Evolutionary conservation across 495 filamentous ascomycete species (phyloP).

Genomic region (Daldinia bambusicola): DNA sequence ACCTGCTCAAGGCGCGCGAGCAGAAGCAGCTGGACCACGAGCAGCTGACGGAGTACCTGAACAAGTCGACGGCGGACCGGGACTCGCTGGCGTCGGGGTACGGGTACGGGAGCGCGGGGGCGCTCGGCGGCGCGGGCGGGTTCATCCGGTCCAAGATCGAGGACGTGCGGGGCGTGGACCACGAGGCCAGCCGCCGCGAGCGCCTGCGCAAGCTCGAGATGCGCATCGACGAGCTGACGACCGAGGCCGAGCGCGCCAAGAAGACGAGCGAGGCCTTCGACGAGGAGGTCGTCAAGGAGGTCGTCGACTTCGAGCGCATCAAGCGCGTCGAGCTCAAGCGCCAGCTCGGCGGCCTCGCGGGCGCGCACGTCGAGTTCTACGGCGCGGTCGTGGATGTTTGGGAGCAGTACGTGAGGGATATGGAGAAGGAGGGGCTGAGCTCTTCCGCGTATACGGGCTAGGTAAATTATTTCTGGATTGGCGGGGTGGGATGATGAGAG

Average conservation of each 20-base stretch:
- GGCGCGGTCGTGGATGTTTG: constrained; percentile 80
- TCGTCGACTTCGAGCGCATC: constrained; percentile 93
- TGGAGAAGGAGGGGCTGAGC: constrained; percentile 72
- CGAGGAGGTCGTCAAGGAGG: constrained; percentile 92
- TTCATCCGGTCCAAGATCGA: constrained; percentile 96
- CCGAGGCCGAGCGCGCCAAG: constrained; percentile 87
- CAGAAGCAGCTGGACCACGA: constrained; percentile 99
- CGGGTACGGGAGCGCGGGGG: constrained; percentile 65
- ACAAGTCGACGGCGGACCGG: constrained; percentile 86
- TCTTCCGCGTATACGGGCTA: constrained; percentile 29
- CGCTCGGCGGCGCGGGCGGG: constrained; percentile 74
- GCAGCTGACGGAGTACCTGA: constrained; percentile 92
- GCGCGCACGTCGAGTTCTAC: constrained; percentile 89
- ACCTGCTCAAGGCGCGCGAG: constrained; percentile 90
- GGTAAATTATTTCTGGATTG: neutral
- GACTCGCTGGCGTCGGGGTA: constrained; percentile 80
- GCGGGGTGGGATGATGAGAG: neutral
- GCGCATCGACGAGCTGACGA: constrained; percentile 86
- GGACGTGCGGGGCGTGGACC: constrained; percentile 95
- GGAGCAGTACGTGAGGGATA: constrained; percentile 88
- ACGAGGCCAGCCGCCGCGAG: constrained; percentile 89
- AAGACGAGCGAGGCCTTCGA: constrained; percentile 87
- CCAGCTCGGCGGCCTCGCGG: constrained; percentile 82
- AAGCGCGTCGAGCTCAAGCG: constrained; percentile 92
- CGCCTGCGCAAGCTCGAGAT: constrained; percentile 89